Percentiles rank a stretch among this genome's conserved stretches.
Conservation (phyloP, 2,329 filamentous ascomycete genomes). For the Zymoseptoria brevis region DNA sequence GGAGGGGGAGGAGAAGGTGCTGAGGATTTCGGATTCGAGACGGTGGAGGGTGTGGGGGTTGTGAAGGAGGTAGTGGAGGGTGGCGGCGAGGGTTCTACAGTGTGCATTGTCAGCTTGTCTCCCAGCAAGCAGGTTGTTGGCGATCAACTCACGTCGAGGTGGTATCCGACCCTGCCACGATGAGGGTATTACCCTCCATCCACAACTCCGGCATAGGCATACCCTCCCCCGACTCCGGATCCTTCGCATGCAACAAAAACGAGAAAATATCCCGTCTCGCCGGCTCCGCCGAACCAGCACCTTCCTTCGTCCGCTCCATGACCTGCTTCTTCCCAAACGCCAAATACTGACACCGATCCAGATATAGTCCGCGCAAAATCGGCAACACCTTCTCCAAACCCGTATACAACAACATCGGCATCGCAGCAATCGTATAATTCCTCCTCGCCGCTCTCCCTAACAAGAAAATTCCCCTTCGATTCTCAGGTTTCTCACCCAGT, state of each 20-base stretch:
- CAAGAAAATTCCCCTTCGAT: conserved; percentile 35
- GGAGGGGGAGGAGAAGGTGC: conserved; percentile 28
- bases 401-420: conserved; percentile 20
- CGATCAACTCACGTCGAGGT: conserved; percentile 35
- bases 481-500: conserved; percentile 17
- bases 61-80: conserved; percentile 39
- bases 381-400: conserved; percentile 20
- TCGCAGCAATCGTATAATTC: conserved; percentile 34
- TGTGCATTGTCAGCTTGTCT: background rate
- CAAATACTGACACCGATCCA: conserved; percentile 21
- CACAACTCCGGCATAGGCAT: conserved; percentile 37
- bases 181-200: conserved; percentile 43
- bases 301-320: conserved; percentile 16
- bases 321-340: conserved; percentile 24
- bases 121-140: background rate
- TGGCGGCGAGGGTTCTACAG: conserved; percentile 22
- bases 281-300: conserved; percentile 11
- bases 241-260: conserved; percentile 17
- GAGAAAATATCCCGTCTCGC: conserved; percentile 23
- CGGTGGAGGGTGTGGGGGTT: conserved; percentile 29
- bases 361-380: conserved; percentile 17
- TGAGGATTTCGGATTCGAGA: conserved; percentile 29
- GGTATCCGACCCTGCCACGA: conserved; percentile 41
- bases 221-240: conserved; percentile 35
- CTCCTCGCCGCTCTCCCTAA: conserved; percentile 39